Base-by-base conservation (phyloP, 192 early-diverging fungal genomes). In the Entophlyctis helioformis region DNA sequence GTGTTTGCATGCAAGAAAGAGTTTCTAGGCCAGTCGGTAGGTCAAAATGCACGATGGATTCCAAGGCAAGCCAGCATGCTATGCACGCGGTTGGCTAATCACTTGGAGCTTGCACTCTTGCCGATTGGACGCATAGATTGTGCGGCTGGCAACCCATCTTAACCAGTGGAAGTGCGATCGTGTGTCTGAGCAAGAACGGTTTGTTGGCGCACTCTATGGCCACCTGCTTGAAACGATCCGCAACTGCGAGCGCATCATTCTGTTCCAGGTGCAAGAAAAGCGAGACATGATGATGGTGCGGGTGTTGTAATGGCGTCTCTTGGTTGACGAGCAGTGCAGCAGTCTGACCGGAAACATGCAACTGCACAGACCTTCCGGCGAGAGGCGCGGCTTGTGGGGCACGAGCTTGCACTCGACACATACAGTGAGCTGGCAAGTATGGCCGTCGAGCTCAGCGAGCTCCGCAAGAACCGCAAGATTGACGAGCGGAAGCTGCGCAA, bases 1-100 rank as follows among this genome's bases (percentile, higher is more conserved):
- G 36, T 74, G 13, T 74, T 68, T 49, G 56, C 52, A 24, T 74
- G 72, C 42, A 63, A 57, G 7, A 74, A 65, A 36, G 63, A 66
- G 2, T 36, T 42, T 20, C 40, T 74, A 21, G 57, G 53, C 13
- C 47, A 64, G 25, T 54, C 64, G 19, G 63, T 71, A 44, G 18
- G 41, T 34, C n/a, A n/a, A n/a, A n/a, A n/a, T n/a, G n/a, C n/a
- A n/a, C n/a, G n/a, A n/a, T n/a, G n/a, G n/a, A n/a, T n/a, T n/a
- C n/a, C n/a, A n/a, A n/a, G n/a, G n/a, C n/a, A n/a, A n/a, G n/a
- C n/a, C n/a, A n/a, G n/a, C n/a, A n/a, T n/a, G n/a, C n/a, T n/a
- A n/a, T n/a, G n/a, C n/a, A n/a, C n/a, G n/a, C n/a, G n/a, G n/a
- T n/a, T n/a, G n/a, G n/a, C n/a, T n/a, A n/a, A n/a, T n/a, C n/a